A percentile compares a stretch with the other conserved stretches of the same genome.
These are phyloP conservation scores for Wilcoxina mikolae DNA, from an alignment of 495 filamentous ascomycete species.

Conservation along the genomic window DNA sequence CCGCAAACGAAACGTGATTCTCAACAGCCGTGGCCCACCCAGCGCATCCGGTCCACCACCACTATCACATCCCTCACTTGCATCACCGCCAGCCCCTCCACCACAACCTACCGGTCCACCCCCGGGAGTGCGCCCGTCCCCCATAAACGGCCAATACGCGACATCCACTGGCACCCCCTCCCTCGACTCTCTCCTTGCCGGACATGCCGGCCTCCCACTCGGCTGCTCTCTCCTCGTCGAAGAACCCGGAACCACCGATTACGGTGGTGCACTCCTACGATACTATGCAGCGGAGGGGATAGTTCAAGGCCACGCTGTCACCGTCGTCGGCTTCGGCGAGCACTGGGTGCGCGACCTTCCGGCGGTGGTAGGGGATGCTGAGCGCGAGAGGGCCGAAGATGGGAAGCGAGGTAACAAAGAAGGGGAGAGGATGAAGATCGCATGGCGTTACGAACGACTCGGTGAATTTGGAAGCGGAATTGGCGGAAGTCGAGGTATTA, in stretches of 20 bases:
- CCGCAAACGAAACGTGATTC: conserved; percentile 67
- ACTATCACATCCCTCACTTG: conserved; percentile 9
- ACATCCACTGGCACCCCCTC: conserved; percentile 82
- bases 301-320: conserved; percentile 77
- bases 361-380: conserved; percentile 38
- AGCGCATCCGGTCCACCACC: conserved; percentile 7
- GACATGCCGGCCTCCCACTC: conserved; percentile 74
- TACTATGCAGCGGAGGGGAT: conserved; percentile 92
- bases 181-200: conserved; percentile 70
- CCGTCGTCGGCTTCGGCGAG: conserved; percentile 64
- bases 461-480: conserved; percentile 47
- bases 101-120: conserved; percentile 32
- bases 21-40: conserved; percentile 37
- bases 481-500: conserved; percentile 35
- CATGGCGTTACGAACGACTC: conserved; percentile 86
- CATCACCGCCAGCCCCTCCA: conserved; percentile 27
- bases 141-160: conserved; percentile 70
- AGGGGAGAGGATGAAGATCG: conserved; percentile 90
- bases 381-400: conserved; percentile 31
- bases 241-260: conserved; percentile 90
- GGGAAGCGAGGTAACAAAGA: conserved; percentile 29
- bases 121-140: conserved; percentile 71
- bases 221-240: conserved; percentile 72
- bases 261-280: conserved; percentile 64
- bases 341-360: conserved; percentile 73